Evolutionary conservation across 1,139 yeast genomes (phyloP).

Genomic region (Pichia sp.): DNA sequence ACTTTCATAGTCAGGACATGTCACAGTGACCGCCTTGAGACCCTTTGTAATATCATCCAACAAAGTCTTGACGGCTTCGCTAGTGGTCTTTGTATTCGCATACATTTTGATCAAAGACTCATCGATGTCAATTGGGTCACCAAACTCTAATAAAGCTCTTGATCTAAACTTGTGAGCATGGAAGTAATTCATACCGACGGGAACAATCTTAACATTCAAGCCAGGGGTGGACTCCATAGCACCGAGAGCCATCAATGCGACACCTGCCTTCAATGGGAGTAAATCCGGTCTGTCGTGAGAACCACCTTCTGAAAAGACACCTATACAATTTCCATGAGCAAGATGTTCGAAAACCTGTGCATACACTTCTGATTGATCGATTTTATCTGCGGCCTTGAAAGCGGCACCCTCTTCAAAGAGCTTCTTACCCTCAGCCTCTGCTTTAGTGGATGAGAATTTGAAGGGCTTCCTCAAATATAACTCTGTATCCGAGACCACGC

Average conservation of each 20-base stretch:
- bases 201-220: constrained; percentile 77
- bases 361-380: constrained; percentile 80
- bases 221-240: constrained; percentile 70
- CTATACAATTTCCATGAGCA: constrained; percentile 72
- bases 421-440: constrained; percentile 33
- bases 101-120: constrained; percentile 60
- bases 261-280: constrained; percentile 92
- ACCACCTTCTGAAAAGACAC: constrained; percentile 98
- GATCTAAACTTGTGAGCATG: constrained; percentile 94
- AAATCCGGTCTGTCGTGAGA: constrained; percentile 91
- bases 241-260: constrained; percentile 95
- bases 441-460: constrained; percentile 29
- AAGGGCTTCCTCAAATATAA: constrained; percentile 67
- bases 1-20: constrained; percentile 89
- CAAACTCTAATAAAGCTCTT: constrained; percentile 91
- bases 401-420: constrained; percentile 46
- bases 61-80: constrained; percentile 66
- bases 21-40: constrained; percentile 81
- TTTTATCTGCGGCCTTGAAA: constrained; percentile 71
- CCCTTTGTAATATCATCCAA: constrained; percentile 68
- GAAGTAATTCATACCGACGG: constrained; percentile 96
- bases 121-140: constrained; percentile 74
- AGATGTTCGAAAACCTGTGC: constrained; percentile 76
- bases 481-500: constrained; percentile 69
- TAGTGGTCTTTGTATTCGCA: constrained; percentile 53